Evolutionary conservation across 345 rosid species (phyloP).

Genomic region (Microthlaspi erraticum): DNA sequence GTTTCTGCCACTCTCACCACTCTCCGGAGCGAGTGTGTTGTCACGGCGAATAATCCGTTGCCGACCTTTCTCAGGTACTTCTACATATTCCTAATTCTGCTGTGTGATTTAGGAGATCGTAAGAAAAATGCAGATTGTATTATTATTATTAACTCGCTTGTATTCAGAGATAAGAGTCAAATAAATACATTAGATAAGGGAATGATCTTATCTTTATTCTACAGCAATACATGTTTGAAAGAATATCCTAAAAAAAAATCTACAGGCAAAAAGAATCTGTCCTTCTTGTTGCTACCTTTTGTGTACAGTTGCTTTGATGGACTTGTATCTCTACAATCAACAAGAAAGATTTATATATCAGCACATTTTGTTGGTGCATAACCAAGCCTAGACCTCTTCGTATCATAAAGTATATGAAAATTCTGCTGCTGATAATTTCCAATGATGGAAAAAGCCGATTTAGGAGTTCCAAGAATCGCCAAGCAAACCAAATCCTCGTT

Average conservation of each 20-base stretch:
- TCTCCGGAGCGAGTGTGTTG: not conserved
- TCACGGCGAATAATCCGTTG: not conserved
- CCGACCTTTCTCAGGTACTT: slow-evolving; percentile 4
- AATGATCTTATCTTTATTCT: slow-evolving; percentile 24
- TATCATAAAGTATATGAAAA: slow-evolving; percentile 79
- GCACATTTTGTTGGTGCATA: slow-evolving; percentile 76
- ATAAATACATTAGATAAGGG: slow-evolving; percentile 31
- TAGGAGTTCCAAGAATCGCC: slow-evolving; percentile 83
- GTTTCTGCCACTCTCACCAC: no score
- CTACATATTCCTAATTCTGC: not conserved
- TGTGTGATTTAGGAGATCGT: not conserved
- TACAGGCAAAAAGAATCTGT: slow-evolving; percentile 2
- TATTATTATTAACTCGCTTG: slow-evolving; percentile 16
- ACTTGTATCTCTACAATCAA: not conserved
- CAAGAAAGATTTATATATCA: slow-evolving; percentile 55
- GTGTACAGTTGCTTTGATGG: slow-evolving; percentile 44
- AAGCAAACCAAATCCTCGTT: slow-evolving; percentile 71
- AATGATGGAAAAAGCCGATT: slow-evolving; percentile 75
- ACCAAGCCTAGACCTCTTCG: slow-evolving; percentile 76
- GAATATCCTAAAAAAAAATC: slow-evolving; percentile 28
- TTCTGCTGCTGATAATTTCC: slow-evolving; percentile 96
- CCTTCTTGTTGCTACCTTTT: slow-evolving; percentile 17
- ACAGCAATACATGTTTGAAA: slow-evolving; percentile 17
- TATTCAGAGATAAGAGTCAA: slow-evolving; percentile 15
- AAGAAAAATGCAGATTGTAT: slow-evolving; percentile 6